Evolutionary conservation across 768 basidiomycete species (phyloP), one percentile per base, ranked within the genome.

Genomic region (Mycena leptocephala): DNA sequence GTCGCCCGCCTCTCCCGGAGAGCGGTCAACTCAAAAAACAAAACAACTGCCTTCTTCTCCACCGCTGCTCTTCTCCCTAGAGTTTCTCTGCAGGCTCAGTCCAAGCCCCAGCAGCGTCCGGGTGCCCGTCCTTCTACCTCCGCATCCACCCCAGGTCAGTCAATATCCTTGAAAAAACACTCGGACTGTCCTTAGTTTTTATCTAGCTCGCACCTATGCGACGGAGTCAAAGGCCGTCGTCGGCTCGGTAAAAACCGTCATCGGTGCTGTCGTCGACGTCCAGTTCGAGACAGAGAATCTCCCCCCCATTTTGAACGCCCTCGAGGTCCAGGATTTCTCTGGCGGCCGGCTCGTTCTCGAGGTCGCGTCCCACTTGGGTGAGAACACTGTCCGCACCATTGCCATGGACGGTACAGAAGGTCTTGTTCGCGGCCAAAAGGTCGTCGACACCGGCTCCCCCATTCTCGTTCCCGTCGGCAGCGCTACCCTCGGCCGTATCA

Each of bases 401-500:
- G 98, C 98, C 83, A 99, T 99, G 98, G 98, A 99, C 84, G 97
- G 98, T 94, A 99, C 98, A 67, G 98, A 98, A 88, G 98, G 98
- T 95, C 96, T 99, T 83, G 97, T 99, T 79, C 97, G 98, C 88
- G 98, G 98, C 63, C 95, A 97, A 86, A 97, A 94, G 89, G 98
- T 99, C 83, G 83, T 98, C 83, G 98, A 99, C 88, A 98, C 98
- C 46, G 98, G 98, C 85, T 90, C 94, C 64, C 98, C 98, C 86
- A 99, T 99, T 88, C 91, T 91, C 88, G 96, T 99, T 78, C 98
- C 98, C 80, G 98, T 99, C 83, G 98, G 98, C 78, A 92, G 92
- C 76, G 96, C 92, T 73, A 97, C 96, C 72, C 94, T 99, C 74
- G 98, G 98, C 63, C 97, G 98, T 83, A 99, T 99, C 92, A 99